These are phyloP conservation scores for Amanita polypyramis DNA, from an alignment of 768 basidiomycete species.

Conservation along the genomic window DNA sequence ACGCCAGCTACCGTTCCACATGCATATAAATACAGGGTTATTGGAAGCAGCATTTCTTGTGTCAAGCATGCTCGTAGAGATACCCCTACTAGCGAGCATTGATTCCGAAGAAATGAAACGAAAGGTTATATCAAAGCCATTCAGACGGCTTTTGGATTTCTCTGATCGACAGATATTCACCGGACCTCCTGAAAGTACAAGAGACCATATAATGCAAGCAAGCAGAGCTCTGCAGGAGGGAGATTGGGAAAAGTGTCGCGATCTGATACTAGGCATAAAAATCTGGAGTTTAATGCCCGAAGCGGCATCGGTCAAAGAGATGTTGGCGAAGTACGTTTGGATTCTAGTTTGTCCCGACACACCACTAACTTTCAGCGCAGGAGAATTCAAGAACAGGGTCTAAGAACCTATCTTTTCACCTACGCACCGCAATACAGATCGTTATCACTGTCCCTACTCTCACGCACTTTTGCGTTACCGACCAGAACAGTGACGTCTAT, in stretches of 20 bases:
- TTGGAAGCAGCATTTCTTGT: slow-evolving; percentile 96
- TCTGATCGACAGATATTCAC: slow-evolving; percentile 97
- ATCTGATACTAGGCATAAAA: slow-evolving; percentile 92
- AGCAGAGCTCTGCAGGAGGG: slow-evolving; percentile 93
- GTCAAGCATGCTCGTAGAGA: slow-evolving; percentile 97
- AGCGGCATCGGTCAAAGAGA: slow-evolving; percentile 77
- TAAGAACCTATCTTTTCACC: slow-evolving; percentile 97
- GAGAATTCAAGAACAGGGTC: slow-evolving; percentile 95
- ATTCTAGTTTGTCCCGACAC: not conserved
- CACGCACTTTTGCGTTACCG: slow-evolving; percentile 80
- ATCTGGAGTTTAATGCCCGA: slow-evolving; percentile 98
- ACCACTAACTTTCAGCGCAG: slow-evolving; percentile 26
- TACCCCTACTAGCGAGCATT: slow-evolving; percentile 88
- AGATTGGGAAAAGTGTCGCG: slow-evolving; percentile 93
- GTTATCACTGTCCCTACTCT: slow-evolving; percentile 78
- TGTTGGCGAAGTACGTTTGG: slow-evolving; percentile 73
- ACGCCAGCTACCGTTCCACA: slow-evolving; percentile 95
- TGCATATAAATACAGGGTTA: slow-evolving; percentile 98
- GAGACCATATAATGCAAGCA: slow-evolving; percentile 99
- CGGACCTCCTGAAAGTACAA: slow-evolving; percentile 95
- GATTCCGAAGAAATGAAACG: slow-evolving; percentile 91
- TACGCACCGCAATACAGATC: slow-evolving; percentile 91
- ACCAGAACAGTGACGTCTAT: slow-evolving; percentile 77
- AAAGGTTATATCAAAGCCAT: slow-evolving; percentile 92
- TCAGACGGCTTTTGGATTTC: slow-evolving; percentile 90